A percentile compares a stretch with the other conserved stretches of the same genome.
phyloP scores from a whole-genome alignment of 495 filamentous ascomycete genomes.

The Hypoxylon lienhwacheense region DNA sequence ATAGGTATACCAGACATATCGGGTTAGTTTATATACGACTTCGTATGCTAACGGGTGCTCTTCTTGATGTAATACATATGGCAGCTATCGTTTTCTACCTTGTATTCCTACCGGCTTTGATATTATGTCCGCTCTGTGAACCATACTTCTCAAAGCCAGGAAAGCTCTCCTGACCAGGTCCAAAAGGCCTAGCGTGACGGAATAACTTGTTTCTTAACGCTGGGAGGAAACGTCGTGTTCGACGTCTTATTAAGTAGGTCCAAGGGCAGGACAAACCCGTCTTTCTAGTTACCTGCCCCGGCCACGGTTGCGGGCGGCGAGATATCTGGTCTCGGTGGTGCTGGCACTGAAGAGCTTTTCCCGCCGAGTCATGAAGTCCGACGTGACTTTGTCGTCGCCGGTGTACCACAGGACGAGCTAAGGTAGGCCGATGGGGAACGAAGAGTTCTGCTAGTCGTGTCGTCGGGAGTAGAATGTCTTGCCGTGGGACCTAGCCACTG shows the following conservation, averaged over 20 bases:
- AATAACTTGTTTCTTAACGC: slow-evolving; percentile 3
- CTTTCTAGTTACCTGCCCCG: slow-evolving; percentile 38
- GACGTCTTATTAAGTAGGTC: slow-evolving; percentile 31
- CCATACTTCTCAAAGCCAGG: neutral
- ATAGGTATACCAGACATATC: too few species aligned
- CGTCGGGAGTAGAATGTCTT: slow-evolving; percentile 48
- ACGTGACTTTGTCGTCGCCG: slow-evolving; percentile 48
- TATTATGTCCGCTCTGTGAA: too few species aligned
- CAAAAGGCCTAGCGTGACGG: neutral
- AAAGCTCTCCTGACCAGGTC: neutral
- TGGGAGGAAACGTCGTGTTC: slow-evolving; percentile 18
- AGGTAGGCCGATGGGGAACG: slow-evolving; percentile 42
- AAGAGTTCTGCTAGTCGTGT: slow-evolving; percentile 37
- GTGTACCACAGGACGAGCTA: slow-evolving; percentile 48
- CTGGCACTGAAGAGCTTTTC: slow-evolving; percentile 55
- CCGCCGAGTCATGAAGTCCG: slow-evolving; percentile 57
- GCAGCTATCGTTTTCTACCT: too few species aligned
- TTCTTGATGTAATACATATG: too few species aligned
- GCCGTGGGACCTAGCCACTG: slow-evolving; percentile 41
- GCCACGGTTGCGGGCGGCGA: slow-evolving; percentile 2
- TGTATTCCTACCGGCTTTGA: too few species aligned
- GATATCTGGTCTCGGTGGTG: slow-evolving; percentile 33
- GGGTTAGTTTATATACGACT: too few species aligned
- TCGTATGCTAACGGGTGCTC: too few species aligned
- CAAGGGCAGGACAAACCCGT: slow-evolving; percentile 32